Evolutionary conservation across 345 rosid genomes (phyloP).

Genomic region (Combretum micranthum): DNA sequence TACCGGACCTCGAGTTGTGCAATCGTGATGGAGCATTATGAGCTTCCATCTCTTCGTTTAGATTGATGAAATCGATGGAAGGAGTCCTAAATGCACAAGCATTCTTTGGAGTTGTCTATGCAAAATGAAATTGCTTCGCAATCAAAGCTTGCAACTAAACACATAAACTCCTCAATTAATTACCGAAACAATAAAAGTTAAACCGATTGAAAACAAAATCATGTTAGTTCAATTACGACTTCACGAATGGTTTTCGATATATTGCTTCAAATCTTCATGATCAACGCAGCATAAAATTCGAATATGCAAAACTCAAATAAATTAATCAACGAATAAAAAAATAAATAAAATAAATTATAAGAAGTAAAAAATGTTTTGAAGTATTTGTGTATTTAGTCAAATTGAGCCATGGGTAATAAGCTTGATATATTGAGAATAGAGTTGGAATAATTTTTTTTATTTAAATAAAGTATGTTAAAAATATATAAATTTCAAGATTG

Average conservation of each 20-base stretch:
- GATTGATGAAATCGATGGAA: conserved; percentile 21
- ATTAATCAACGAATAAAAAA: conserved; percentile 1
- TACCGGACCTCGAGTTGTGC: conserved; percentile 20
- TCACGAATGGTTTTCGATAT: conserved; percentile 66
- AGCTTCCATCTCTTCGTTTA: conserved; percentile 37
- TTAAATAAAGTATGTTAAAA: too few relatives aligned
- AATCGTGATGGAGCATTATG: conserved; percentile 56
- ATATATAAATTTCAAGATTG: too few relatives aligned
- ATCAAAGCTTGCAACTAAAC: conserved; percentile 36
- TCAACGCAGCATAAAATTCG: conserved; percentile 57
- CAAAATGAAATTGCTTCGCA: conserved; percentile 57
- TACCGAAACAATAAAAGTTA: background rate
- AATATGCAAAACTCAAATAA: conserved; percentile 27
- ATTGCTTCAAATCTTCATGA: conserved; percentile 64
- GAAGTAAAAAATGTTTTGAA: background rate
- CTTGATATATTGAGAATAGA: too few relatives aligned
- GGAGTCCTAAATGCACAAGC: conserved; percentile 28
- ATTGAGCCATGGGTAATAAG: too few relatives aligned
- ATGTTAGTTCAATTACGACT: conserved; percentile 42
- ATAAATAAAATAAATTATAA: conserved; percentile 8
- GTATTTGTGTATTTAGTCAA: too few relatives aligned
- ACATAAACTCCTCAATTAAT: conserved; percentile 1
- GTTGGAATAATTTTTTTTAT: too few relatives aligned
- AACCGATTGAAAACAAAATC: background rate
- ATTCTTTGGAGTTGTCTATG: conserved; percentile 64